Percentiles rank a stretch among this genome's conserved stretches.
Evolutionary conservation across 2,329 filamentous ascomycete genomes (phyloP).

Genomic region (Colletotrichum lini): DNA sequence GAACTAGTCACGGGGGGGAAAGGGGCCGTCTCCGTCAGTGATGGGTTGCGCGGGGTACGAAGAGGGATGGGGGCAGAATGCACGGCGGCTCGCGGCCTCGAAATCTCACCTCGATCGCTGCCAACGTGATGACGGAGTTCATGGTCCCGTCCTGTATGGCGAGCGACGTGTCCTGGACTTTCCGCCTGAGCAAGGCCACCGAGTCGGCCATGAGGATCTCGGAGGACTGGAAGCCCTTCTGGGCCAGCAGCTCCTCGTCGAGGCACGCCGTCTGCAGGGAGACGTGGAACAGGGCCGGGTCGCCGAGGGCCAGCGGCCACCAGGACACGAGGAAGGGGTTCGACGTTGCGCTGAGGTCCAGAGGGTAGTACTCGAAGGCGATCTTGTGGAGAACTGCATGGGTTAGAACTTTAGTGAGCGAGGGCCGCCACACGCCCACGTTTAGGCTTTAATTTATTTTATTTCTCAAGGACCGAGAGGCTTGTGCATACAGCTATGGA

Average conservation of each 20-base stretch:
- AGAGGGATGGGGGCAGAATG: background rate
- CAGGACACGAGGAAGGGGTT: conserved; percentile 73
- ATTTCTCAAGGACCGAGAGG: background rate
- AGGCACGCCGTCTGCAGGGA: conserved; percentile 72
- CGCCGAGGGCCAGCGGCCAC: conserved; percentile 71
- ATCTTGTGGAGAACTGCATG: conserved; percentile 67
- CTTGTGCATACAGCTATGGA: conserved; percentile 64
- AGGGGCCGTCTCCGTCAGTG: background rate
- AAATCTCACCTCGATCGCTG: conserved; percentile 67
- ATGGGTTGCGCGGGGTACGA: background rate
- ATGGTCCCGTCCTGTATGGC: conserved; percentile 69
- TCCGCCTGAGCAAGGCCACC: conserved; percentile 65
- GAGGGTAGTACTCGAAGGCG: conserved; percentile 72
- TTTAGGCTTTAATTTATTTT: background rate
- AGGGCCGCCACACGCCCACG: too few species aligned
- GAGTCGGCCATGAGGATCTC: conserved; percentile 72
- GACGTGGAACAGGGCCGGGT: conserved; percentile 71
- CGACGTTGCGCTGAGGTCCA: conserved; percentile 65
- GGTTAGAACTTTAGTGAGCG: conserved; percentile 42
- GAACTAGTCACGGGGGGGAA: conserved; percentile 51
- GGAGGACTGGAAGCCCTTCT: conserved; percentile 66
- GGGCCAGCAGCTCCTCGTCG: conserved; percentile 66
- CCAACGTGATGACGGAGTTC: conserved; percentile 70
- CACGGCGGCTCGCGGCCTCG: background rate
- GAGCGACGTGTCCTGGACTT: conserved; percentile 60